Conservation (phyloP, 2,329 filamentous ascomycete species). For the Monosporascus sp. region DNA sequence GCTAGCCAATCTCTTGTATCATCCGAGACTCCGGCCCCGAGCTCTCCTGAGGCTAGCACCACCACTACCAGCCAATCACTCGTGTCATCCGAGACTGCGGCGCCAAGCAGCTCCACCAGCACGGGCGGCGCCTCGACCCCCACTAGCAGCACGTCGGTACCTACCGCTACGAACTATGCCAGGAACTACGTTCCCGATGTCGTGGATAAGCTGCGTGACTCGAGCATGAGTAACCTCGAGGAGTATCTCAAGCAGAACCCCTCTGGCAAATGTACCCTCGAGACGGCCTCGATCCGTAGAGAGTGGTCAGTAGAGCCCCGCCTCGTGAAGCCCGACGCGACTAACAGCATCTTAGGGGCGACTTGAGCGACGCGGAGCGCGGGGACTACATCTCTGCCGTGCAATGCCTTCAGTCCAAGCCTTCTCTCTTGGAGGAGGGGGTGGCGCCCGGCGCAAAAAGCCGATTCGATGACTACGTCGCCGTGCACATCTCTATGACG, state of each 20-base stretch:
- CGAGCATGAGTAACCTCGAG: slow-evolving; percentile 3
- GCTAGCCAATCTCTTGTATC: too few species aligned
- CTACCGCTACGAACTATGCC: background rate
- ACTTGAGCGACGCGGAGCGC: slow-evolving; percentile 7
- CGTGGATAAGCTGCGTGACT: slow-evolving; percentile 3
- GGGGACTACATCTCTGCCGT: slow-evolving; percentile 15
- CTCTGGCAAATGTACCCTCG: slow-evolving; percentile 2
- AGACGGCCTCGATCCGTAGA: slow-evolving; percentile 3
- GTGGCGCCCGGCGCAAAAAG: slow-evolving; percentile 14
- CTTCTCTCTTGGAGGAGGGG: slow-evolving; percentile 8
- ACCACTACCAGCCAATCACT: too few species aligned
- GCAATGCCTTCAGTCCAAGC: slow-evolving; percentile 14
- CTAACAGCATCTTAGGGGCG: slow-evolving; percentile 6
- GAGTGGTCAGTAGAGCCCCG: slow-evolving; percentile 1
- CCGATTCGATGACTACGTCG: slow-evolving; percentile 24
- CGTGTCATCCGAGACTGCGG: too few species aligned
- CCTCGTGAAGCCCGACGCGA: background rate
- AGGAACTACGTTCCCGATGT: slow-evolving; percentile 1
- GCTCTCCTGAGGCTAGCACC: too few species aligned
- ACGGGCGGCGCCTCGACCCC: too few species aligned
- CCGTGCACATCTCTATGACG: slow-evolving; percentile 17
- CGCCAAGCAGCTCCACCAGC: too few species aligned
- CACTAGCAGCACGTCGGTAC: background rate
- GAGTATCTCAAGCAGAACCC: slow-evolving; percentile 1
- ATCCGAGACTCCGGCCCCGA: too few species aligned